phyloP scores from a whole-genome alignment of 345 rosid genomes.

The Balakata baccata region DNA sequence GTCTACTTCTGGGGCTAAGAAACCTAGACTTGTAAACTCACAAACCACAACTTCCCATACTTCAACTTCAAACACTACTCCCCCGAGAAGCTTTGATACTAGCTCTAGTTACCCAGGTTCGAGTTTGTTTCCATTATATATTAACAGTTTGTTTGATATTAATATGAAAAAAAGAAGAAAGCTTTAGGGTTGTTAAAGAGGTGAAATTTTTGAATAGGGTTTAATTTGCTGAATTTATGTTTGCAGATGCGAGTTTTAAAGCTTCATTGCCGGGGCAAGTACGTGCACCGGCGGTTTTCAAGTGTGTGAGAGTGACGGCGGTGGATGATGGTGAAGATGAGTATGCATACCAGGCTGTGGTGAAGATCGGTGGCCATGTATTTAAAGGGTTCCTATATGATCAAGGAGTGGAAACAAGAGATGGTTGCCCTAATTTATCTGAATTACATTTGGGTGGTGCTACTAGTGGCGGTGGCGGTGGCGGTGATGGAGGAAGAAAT shows the following conservation, averaged over 20 bases:
- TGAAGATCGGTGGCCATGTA: constrained; percentile 83
- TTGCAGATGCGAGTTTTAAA: constrained; percentile 53
- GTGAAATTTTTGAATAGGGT: constrained; percentile 26
- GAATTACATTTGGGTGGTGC: constrained; percentile 81
- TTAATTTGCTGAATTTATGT: constrained; percentile 1
- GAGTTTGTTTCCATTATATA: not conserved
- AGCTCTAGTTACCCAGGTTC: constrained; percentile 91
- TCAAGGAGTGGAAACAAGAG: constrained; percentile 72
- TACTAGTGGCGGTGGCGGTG: constrained; percentile 20
- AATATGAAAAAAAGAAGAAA: no score
- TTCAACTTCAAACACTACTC: constrained; percentile 83
- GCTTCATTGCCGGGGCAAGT: constrained; percentile 77
- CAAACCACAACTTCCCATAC: constrained; percentile 81
- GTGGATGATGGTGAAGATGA: constrained; percentile 90
- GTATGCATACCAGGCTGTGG: constrained; percentile 87
- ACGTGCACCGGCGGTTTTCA: constrained; percentile 85
- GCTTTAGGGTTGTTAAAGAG: not conserved
- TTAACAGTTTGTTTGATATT: constrained; percentile 12
- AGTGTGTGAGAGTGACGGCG: constrained; percentile 89
- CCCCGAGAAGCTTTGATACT: constrained; percentile 88
- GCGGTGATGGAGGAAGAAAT: constrained; percentile 37
- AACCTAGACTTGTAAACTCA: constrained; percentile 63
- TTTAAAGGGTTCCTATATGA: constrained; percentile 90
- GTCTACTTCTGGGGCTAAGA: constrained; percentile 78
- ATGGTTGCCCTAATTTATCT: constrained; percentile 72